Evolutionary conservation across 257 asterid species (phyloP).

Genomic region (Solanum clarkiae): DNA sequence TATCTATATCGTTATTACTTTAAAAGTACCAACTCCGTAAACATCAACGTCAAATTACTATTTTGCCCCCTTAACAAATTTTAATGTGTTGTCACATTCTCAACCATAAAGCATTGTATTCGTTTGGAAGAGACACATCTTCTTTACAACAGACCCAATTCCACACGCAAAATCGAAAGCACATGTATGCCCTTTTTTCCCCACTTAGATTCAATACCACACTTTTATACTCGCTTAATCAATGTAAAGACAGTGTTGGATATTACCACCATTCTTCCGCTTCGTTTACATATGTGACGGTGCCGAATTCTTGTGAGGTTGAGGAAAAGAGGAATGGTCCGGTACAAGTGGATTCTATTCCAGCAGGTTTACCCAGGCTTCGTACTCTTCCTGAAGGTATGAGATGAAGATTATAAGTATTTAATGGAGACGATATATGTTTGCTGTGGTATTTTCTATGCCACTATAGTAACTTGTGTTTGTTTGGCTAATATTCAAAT

Average conservation of each 20-base stretch:
- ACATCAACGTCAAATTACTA: no score
- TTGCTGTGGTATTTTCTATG: neutral
- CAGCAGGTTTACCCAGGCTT: conserved; percentile 66
- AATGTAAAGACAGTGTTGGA: conserved; percentile 26
- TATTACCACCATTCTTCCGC: conserved; percentile 44
- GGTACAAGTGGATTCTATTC: conserved; percentile 47
- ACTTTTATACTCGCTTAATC: no score
- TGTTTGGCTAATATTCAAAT: neutral
- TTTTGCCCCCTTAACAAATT: no score
- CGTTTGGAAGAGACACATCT: no score
- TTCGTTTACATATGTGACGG: conserved; percentile 60
- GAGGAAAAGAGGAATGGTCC: conserved; percentile 50
- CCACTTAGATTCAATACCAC: no score
- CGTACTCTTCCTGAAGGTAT: conserved; percentile 69
- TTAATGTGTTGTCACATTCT: no score
- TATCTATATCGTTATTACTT: no score
- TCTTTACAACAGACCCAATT: no score
- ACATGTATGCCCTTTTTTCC: no score
- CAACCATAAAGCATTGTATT: no score
- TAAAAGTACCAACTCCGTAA: no score
- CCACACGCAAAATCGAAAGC: no score
- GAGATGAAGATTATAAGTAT: neutral
- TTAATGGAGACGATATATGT: neutral
- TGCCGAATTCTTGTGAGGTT: conserved; percentile 23
- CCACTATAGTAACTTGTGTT: neutral